phyloP scores from a whole-genome alignment of 2,329 filamentous ascomycete species.

The Colletotrichum caudatum region DNA sequence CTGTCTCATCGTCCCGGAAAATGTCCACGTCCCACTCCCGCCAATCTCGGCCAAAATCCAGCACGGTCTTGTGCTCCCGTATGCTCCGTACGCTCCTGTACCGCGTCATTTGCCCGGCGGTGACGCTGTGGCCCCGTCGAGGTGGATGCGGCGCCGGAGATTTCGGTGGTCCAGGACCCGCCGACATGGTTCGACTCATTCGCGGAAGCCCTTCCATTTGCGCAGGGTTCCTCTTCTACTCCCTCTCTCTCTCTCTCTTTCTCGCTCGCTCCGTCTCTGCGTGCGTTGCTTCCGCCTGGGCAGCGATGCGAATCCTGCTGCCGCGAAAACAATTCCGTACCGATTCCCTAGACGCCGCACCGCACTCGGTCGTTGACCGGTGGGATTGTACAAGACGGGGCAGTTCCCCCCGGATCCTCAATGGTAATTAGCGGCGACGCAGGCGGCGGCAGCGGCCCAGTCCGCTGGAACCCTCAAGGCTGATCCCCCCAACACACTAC shows the following conservation, averaged over 20 bases:
- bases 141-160: slow-evolving; percentile 39
- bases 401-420: slow-evolving; percentile 27
- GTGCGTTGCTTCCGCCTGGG: neutral
- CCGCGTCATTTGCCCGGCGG: slow-evolving; percentile 24
- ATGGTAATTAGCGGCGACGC: slow-evolving; percentile 14
- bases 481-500: slow-evolving; percentile 37
- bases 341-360: neutral
- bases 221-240: neutral
- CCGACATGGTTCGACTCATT: slow-evolving; percentile 40
- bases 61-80: slow-evolving; percentile 35
- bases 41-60: slow-evolving; percentile 40
- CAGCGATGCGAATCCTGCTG: neutral
- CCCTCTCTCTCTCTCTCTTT: neutral
- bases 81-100: slow-evolving; percentile 37
- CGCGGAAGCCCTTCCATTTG: slow-evolving; percentile 33
- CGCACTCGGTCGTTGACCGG: neutral
- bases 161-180: slow-evolving; percentile 38
- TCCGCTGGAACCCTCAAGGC: slow-evolving; percentile 38
- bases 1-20: slow-evolving; percentile 36
- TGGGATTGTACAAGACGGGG: slow-evolving; percentile 1
- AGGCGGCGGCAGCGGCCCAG: slow-evolving; percentile 35
- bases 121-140: slow-evolving; percentile 35
- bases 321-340: neutral
- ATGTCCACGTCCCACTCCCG: slow-evolving; percentile 41
- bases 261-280: neutral